Conservation (phyloP, 352 stramenopile species). For the Thraustochytrium sp. region DNA sequence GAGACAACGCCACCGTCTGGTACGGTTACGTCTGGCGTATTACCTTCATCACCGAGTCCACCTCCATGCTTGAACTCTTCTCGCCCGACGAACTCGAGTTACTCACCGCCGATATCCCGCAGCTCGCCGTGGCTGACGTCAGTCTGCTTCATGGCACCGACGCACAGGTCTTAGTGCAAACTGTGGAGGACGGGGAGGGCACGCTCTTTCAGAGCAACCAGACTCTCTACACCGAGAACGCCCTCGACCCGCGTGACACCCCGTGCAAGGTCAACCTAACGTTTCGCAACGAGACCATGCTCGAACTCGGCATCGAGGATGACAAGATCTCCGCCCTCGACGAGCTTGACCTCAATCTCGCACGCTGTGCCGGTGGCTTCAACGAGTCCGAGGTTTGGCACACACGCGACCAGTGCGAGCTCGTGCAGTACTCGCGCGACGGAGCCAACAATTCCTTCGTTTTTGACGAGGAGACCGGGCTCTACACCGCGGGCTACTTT, state of each 20-base stretch:
- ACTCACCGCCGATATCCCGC: slow-evolving; percentile 25
- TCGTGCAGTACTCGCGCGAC: not conserved
- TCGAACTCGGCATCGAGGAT: slow-evolving; percentile 21
- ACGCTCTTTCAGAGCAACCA: slow-evolving; percentile 18
- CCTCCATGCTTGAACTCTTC: not conserved
- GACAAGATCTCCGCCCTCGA: not conserved
- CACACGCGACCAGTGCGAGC: not conserved
- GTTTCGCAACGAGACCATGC: not conserved
- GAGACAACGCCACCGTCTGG: not conserved
- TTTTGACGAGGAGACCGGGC: not conserved
- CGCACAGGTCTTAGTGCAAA: slow-evolving; percentile 17
- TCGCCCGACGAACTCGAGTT: not conserved
- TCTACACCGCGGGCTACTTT: not conserved
- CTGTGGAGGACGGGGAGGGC: not conserved
- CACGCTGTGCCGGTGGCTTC: slow-evolving; percentile 10
- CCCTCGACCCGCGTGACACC: slow-evolving; percentile 3
- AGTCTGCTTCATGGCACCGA: not conserved
- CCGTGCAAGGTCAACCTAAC: not conserved
- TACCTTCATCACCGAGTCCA: slow-evolving; percentile 7
- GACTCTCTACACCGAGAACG: slow-evolving; percentile 21
- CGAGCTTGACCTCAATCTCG: slow-evolving; percentile 35
- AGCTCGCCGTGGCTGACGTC: slow-evolving; percentile 19
- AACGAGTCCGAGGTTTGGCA: slow-evolving; percentile 18
- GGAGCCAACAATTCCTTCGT: not conserved
- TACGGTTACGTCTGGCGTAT: slow-evolving; percentile 3